Evolutionary conservation across 140 eudicot species (phyloP), one percentile per base, ranked within the genome.

Genomic region (Cichorium intybus): DNA sequence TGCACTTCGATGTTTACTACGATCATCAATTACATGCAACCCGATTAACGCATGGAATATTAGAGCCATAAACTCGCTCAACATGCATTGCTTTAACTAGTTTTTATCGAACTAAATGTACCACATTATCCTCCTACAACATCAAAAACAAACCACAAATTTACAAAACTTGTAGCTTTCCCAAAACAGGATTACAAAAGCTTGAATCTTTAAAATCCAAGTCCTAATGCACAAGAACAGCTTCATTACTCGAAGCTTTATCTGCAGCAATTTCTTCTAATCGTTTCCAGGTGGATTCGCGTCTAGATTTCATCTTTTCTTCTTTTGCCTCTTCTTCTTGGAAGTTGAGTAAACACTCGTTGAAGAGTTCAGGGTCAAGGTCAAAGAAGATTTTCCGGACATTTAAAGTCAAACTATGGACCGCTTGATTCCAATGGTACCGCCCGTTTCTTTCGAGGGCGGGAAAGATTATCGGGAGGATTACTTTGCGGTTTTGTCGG

Each of bases 341-440:
- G 62, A 88, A 85, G 78, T 85, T 81, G 29, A 60, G 75, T 79
- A 85, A 70, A 79, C 96, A 88, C 62, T 81, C 96, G 33, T 88
- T 74, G 67, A 85, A 88, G 6, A 92, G 79, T 24, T 85, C 89
- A 24, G 92, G 79, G 72, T 92, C 99, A 41, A 87, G 79, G 66
- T 88, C 99, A 33, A 75, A 81, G 83, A 88, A 92, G 60, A 88
- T 62, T 69, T 92, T 88, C 24, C 97, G 81, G n/a, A 88, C 87
- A 21, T 83, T 93, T 23, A 82, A 61, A 12, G 93, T 93, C 80
- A 93, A 69, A 70, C 93, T 75, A 54, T 88, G 99, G 15, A 93
- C 97, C 3, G 88, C 99, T 61, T 79, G 97, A 68, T 84, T 88
- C 99, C 99, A 93, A 69, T 93, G 99, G 48, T 73, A 70, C 20